Base-by-base conservation (phyloP, 768 basidiomycete species). In the Termitomyces sp. region DNA sequence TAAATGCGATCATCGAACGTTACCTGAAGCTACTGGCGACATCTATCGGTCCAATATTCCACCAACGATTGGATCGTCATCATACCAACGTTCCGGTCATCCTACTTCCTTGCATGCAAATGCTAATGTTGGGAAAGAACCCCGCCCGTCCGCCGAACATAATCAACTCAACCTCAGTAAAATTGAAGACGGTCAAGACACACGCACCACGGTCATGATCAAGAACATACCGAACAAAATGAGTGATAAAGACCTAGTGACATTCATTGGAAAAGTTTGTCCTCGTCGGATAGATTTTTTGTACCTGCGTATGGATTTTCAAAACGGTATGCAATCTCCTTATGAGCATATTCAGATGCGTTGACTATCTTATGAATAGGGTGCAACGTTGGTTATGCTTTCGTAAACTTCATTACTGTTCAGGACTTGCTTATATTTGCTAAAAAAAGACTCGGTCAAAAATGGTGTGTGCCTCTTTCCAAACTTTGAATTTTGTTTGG, bases 141-240 rank as follows among this genome's bases (percentile, higher is more conserved):
- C 60, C 32, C 33, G 63, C 1, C 58, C 51, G 0, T 61, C 63
- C 10, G 63, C 64, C 5, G 75, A 78, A 49, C 68, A 73, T 28
- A 79, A 79, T 60, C 75, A 75, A 55, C 62, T 95, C 28, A 85
- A 90, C 69, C 70, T 93, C 13, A 77, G 74, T 44, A 78, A 78
- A 57, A 94, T 95, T 64, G 89, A 88, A 69, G 80, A 79, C 32
- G 93, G 93, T 5, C 70, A 78, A 58, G 91, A 93, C 63, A 91
- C 86, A 36, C 79, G 92, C 33, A 91, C 90, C 35, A 92, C 92
- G 30, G 85, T 92, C 49, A 92, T 92, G 89, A 84, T 91, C 60
- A 92, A 94, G 73, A 95, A 95, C 66, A 90, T 95, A 46, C 93
- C 93, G 3, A 95, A 94, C 72, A 93, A 94, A 71, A 90, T 92